Percentiles rank a stretch among this genome's conserved stretches.
Conservation (phyloP, 768 basidiomycete species). For the Boletellus ananiceps region DNA sequence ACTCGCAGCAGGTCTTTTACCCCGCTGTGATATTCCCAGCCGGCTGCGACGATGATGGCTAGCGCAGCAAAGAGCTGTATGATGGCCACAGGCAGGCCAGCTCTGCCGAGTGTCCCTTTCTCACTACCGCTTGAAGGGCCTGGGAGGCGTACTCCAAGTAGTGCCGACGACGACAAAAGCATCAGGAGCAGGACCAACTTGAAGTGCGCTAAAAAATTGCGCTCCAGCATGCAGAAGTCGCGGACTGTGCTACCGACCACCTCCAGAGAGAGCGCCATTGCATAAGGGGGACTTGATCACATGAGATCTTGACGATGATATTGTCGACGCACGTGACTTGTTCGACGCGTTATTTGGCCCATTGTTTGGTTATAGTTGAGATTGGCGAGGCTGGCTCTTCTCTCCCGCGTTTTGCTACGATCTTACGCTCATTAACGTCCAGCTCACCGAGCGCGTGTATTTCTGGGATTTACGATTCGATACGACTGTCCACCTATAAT, state of each 20-base stretch:
- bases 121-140: slow-evolving; percentile 26
- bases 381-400: slow-evolving; percentile 10
- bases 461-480: slow-evolving; percentile 24
- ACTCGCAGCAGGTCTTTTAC: slow-evolving; percentile 51
- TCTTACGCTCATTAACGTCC: slow-evolving; percentile 27
- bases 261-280: slow-evolving; percentile 31
- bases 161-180: slow-evolving; percentile 57
- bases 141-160: slow-evolving; percentile 59
- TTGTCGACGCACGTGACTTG: slow-evolving; percentile 15
- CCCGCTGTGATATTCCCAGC: slow-evolving; percentile 63
- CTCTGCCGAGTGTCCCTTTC: slow-evolving; percentile 22
- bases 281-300: background rate
- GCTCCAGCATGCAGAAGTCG: slow-evolving; percentile 76
- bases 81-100: slow-evolving; percentile 46
- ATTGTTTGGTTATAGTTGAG: slow-evolving; percentile 43
- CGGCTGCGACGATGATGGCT: slow-evolving; percentile 49
- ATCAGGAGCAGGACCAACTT: slow-evolving; percentile 63
- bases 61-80: slow-evolving; percentile 53
- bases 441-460: slow-evolving; percentile 17
- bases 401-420: slow-evolving; percentile 11
- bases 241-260: slow-evolving; percentile 60
- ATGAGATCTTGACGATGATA: slow-evolving; percentile 14
- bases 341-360: slow-evolving; percentile 29
- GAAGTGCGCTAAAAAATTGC: slow-evolving; percentile 66
- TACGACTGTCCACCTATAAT: slow-evolving; percentile 35